Percentiles rank a stretch among this genome's conserved stretches.
Conservation (phyloP, 768 basidiomycete species). For the Antrodiella citrinella region DNA sequence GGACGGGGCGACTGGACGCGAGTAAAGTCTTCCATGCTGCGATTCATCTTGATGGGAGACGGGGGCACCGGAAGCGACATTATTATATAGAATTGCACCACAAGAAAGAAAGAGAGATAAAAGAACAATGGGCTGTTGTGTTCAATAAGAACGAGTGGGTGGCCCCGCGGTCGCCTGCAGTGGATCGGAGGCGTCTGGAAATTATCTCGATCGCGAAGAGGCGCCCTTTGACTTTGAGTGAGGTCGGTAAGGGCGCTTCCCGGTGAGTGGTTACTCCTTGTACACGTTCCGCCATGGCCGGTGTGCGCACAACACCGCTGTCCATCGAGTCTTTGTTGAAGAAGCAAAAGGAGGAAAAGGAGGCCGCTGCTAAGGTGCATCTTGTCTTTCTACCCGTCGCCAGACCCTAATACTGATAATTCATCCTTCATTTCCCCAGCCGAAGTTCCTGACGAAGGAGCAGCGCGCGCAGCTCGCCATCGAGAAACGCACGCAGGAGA, state of each 20-base stretch:
- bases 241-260: not conserved
- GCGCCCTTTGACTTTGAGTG: not conserved
- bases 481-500: conserved; percentile 77
- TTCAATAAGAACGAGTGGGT: not conserved
- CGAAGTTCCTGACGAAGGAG: conserved; percentile 90
- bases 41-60: conserved; percentile 14
- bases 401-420: not conserved
- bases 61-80: conserved; percentile 1
- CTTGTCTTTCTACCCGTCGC: no score
- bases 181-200: not conserved
- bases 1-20: conserved; percentile 39
- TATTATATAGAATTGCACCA: not conserved
- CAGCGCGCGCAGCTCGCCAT: conserved; percentile 87
- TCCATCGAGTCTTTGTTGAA: conserved; percentile 84
- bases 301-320: conserved; percentile 55
- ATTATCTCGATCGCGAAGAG: not conserved
- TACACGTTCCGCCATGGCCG: conserved; percentile 28
- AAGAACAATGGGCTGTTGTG: not conserved
- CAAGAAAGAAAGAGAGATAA: not conserved
- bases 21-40: conserved; percentile 15
- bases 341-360: conserved; percentile 83
- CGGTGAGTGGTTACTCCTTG: not conserved
- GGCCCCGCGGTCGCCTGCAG: not conserved
- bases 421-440: conserved; percentile 50
- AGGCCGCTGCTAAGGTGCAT: conserved; percentile 79